Base-by-base conservation (phyloP, 2,329 filamentous ascomycete species). In the Beauveria sp. region DNA sequence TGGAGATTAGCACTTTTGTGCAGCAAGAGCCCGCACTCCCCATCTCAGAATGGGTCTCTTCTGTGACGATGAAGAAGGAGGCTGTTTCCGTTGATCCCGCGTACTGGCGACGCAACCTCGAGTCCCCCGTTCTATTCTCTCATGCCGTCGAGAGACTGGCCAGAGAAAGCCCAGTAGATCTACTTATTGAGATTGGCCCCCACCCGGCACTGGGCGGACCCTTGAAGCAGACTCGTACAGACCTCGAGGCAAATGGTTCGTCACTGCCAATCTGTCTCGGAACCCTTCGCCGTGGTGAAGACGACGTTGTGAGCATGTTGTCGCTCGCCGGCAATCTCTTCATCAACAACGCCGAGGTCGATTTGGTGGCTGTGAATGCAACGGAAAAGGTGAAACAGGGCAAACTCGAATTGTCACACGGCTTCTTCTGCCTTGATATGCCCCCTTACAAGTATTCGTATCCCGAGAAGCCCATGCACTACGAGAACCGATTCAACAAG, bases 401-500 rank as follows among this genome's bases (percentile, higher is more conserved):
- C 10, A 51, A 5, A 9, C 22, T 52, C 18, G 58, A 53, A 12
- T 14, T 18, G 63, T 59, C 2, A 9, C 55, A 12, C 61, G 65
- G 60, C 57, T 71, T 52, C 28, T 57, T 63, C 45, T 58, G 57
- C 9, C 47, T 55, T 3, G 63, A 69, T 38, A 62, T 73, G 20
- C 70, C 70, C 2, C 65, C 66, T 1, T 34, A 54, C 20, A n/a
- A 54, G n/a, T 72, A 71, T 52, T 55, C 67, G 0, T 74, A 71
- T 70, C 24, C 71, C 72, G 51, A 52, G 65, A 14, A 64, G 68
- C 24, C 70, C 68, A 67, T 68, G 64, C 69, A 70, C 67, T 68
- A 65, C 7, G 70, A 69, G 55, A 64, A 67, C 20, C 65, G 69
- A 8, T n/a, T 62, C 43, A 67, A 62, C 64, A 67, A 62, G 53